phyloP scores from a whole-genome alignment of 805 yeast genomes.

The Tetrapisispora fleetii region DNA sequence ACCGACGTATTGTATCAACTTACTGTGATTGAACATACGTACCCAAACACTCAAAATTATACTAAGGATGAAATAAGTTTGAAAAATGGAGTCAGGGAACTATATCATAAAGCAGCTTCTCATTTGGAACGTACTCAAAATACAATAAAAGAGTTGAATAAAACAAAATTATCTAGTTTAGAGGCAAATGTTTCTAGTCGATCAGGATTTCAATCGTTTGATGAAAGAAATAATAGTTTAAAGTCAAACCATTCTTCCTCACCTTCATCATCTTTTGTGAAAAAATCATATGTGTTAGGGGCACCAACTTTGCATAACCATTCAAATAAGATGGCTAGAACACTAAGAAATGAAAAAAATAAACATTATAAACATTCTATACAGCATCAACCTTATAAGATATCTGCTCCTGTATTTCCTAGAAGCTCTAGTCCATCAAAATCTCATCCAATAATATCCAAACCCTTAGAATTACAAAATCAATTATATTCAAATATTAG shows the following conservation, averaged over 20 bases:
- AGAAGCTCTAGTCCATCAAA: conserved; percentile 1
- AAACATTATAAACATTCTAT: not conserved
- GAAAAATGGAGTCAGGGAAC: conserved; percentile 32
- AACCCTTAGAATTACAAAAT: conserved; percentile 12
- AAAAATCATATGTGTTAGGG: conserved; percentile 2
- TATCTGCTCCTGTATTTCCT: not conserved
- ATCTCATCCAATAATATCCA: conserved; percentile 22
- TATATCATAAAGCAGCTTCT: conserved; percentile 29
- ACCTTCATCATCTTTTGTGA: conserved; percentile 17
- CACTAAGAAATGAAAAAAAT: conserved; percentile 21
- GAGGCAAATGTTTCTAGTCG: conserved; percentile 4
- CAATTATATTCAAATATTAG: not conserved
- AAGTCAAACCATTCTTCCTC: not conserved
- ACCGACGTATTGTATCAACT: conserved; percentile 48
- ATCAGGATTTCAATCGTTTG: conserved; percentile 17
- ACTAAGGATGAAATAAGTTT: conserved; percentile 39
- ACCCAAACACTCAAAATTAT: conserved; percentile 24
- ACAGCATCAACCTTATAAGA: not conserved
- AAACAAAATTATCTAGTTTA: not conserved
- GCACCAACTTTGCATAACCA: conserved; percentile 2
- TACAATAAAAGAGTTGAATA: conserved; percentile 9
- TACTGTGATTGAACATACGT: conserved; percentile 40
- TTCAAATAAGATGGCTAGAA: conserved; percentile 24
- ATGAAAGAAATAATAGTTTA: conserved; percentile 1
- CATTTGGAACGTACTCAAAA: conserved; percentile 32